phyloP scores from a whole-genome alignment of 208 protist species.

The Trypanosoma boissoni region DNA sequence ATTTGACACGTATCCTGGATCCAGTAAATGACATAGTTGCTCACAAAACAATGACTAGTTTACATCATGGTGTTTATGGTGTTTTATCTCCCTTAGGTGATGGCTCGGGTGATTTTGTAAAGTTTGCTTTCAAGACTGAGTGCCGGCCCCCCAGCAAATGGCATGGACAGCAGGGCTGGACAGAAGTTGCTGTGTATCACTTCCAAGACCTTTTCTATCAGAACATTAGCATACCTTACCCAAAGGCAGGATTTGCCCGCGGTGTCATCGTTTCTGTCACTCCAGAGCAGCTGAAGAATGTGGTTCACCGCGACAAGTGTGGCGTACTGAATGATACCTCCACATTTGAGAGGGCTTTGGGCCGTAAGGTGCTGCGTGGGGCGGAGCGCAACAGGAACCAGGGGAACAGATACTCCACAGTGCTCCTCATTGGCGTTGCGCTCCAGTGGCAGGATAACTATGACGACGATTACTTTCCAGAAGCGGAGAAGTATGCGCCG shows the following conservation, averaged over 20 bases:
- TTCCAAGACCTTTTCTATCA: slow-evolving; percentile 10
- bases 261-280: slow-evolving; percentile 8
- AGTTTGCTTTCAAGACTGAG: slow-evolving; percentile 10
- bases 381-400: not conserved
- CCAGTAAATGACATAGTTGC: slow-evolving; percentile 11
- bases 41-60: not conserved
- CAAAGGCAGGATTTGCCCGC: slow-evolving; percentile 1
- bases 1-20: slow-evolving; percentile 2
- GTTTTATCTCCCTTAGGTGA: not conserved
- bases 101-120: slow-evolving; percentile 4
- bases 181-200: slow-evolving; percentile 2
- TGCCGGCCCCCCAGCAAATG: slow-evolving; percentile 4
- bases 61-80: slow-evolving; percentile 9
- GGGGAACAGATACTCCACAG: not conserved
- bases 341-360: not conserved
- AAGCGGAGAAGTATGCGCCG: not conserved
- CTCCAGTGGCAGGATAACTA: not conserved
- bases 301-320: slow-evolving; percentile 2
- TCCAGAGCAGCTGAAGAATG: not conserved
- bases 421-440: slow-evolving; percentile 5
- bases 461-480: not conserved
- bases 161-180: slow-evolving; percentile 15
- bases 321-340: not conserved
- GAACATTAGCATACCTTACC: not conserved
- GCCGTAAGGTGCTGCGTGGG: not conserved